Conservation (phyloP, 1,284 basidiomycete species). For the Tremellales sp. region DNA sequence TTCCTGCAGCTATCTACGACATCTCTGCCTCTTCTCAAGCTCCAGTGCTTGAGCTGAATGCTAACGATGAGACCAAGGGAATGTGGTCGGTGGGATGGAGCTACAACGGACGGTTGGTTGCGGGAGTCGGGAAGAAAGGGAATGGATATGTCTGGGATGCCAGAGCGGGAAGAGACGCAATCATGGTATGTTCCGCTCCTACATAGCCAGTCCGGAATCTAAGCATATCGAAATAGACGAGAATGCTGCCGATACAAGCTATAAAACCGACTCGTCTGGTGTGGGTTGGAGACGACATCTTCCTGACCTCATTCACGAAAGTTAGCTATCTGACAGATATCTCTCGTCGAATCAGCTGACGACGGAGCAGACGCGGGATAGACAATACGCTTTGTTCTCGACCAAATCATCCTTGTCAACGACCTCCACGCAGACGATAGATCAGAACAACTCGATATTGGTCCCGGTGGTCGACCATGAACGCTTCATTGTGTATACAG, state of each 20-base stretch:
- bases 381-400: conserved; percentile 34
- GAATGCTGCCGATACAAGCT: conserved; percentile 31
- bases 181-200: conserved; percentile 17
- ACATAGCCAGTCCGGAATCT: too few species aligned
- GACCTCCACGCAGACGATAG: conserved; percentile 39
- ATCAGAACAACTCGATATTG: conserved; percentile 45
- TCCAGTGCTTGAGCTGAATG: conserved; percentile 17
- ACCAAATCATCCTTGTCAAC: conserved; percentile 28
- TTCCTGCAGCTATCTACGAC: conserved; percentile 42
- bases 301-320: conserved; percentile 48
- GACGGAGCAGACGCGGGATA: conserved; percentile 17
- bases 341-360: not conserved
- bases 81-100: conserved; percentile 45
- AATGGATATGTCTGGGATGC: conserved; percentile 43
- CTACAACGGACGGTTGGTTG: conserved; percentile 40
- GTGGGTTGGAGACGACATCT: conserved; percentile 41
- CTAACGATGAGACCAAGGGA: conserved; percentile 28
- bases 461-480: conserved; percentile 46
- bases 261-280: conserved; percentile 42
- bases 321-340: too few species aligned
- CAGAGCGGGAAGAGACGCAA: conserved; percentile 21
- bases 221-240: not conserved
- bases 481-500: conserved; percentile 46
- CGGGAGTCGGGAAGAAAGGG: conserved; percentile 43
- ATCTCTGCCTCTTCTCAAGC: conserved; percentile 16